Evolutionary conservation across 495 filamentous ascomycete genomes (phyloP).

Genomic region (Podospora pseudopauciseta): DNA sequence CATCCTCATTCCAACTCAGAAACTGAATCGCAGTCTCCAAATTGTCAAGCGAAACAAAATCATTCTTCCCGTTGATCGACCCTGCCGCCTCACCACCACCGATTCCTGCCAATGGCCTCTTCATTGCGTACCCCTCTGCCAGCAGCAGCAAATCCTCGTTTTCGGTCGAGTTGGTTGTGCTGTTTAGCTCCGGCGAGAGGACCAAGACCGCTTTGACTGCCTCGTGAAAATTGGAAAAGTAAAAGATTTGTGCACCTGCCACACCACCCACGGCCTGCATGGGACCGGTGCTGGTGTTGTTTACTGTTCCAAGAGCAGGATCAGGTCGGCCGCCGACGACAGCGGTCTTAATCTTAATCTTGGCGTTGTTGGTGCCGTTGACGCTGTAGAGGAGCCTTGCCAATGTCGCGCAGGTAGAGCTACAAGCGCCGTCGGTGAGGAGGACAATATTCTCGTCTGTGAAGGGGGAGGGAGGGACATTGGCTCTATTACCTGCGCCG

Average conservation of each 20-base stretch:
- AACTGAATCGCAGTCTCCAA: constrained; percentile 49
- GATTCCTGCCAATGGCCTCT: constrained; percentile 7
- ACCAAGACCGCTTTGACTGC: constrained; percentile 13
- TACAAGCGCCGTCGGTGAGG: constrained; percentile 55
- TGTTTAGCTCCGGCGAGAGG: constrained; percentile 12
- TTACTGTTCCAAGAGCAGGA: neutral
- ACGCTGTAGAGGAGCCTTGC: constrained; percentile 49
- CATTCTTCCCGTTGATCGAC: constrained; percentile 37
- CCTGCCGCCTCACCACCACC: constrained; percentile 16
- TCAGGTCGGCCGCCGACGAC: constrained; percentile 55
- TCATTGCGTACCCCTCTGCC: constrained; percentile 24
- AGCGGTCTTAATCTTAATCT: constrained; percentile 54
- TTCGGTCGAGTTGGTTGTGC: constrained; percentile 13
- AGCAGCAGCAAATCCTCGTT: constrained; percentile 21
- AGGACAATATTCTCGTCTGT: constrained; percentile 24
- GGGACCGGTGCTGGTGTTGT: constrained; percentile 25
- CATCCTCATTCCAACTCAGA: constrained; percentile 27
- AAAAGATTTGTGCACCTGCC: constrained; percentile 45
- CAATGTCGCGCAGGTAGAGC: constrained; percentile 60
- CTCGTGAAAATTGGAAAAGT: constrained; percentile 17
- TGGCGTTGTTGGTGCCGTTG: constrained; percentile 44
- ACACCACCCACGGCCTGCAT: constrained; percentile 60
- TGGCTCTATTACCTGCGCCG: constrained; percentile 23
- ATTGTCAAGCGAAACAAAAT: constrained; percentile 26
- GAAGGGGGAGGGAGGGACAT: constrained; percentile 23